Evolutionary conservation across 441 rosid species (phyloP).

Genomic region (Bocquillonia castaneifolia): DNA sequence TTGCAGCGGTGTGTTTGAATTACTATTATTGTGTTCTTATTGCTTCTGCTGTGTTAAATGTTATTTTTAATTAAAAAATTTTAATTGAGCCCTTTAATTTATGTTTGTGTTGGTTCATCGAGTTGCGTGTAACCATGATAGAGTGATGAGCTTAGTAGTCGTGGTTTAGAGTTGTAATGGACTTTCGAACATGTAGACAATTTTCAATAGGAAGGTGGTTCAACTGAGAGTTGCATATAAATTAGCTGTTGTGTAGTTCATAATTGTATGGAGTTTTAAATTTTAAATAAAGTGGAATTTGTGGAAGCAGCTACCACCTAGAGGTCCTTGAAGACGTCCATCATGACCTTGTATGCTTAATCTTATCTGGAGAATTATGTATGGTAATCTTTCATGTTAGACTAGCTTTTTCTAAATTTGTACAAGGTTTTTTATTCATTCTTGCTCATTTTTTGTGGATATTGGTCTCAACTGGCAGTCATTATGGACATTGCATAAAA

Average conservation of each 20-base stretch:
- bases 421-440: background rate
- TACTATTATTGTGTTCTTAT: conserved; percentile 4
- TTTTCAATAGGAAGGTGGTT: background rate
- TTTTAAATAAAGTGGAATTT: too few species aligned
- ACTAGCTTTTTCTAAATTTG: background rate
- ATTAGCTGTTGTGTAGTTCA: background rate
- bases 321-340: background rate
- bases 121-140: background rate
- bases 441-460: background rate
- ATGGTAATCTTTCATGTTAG: background rate
- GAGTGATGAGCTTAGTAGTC: background rate
- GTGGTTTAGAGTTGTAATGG: background rate
- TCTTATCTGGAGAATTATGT: background rate
- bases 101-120: background rate
- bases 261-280: background rate
- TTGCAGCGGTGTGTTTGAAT: conserved; percentile 55
- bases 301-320: background rate
- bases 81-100: background rate
- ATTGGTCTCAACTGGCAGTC: background rate
- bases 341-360: background rate
- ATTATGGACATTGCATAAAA: background rate
- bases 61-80: conserved; percentile 6
- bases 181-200: too few species aligned
- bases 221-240: background rate
- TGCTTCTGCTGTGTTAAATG: conserved; percentile 6